phyloP scores from a whole-genome alignment of 148 eudicot genomes.

The Fagopyrum esculentum region DNA sequence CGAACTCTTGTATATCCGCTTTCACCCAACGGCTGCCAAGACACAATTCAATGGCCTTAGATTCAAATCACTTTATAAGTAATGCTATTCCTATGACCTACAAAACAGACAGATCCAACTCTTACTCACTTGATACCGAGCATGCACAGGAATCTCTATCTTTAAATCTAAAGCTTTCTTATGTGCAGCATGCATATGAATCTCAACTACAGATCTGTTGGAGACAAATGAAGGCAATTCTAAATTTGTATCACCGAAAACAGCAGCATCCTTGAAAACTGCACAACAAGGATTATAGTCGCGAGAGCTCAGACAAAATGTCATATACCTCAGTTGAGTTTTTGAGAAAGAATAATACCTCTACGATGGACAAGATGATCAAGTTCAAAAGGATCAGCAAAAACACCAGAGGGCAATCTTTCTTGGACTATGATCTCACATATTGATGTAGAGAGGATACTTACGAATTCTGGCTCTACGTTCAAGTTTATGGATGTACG shows the following conservation, averaged over 20 bases:
- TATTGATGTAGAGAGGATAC: constrained; percentile 25
- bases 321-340: background rate
- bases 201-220: constrained; percentile 70
- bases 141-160: constrained; percentile 65
- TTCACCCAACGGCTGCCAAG: constrained; percentile 48
- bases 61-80: background rate
- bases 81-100: background rate
- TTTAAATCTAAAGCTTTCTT: constrained; percentile 30
- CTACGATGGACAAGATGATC: constrained; percentile 62
- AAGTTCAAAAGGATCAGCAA: constrained; percentile 94
- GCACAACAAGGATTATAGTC: background rate
- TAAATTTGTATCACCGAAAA: constrained; percentile 81
- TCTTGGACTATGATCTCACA: constrained; percentile 65
- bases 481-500: constrained; percentile 40
- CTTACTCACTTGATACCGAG: constrained; percentile 66
- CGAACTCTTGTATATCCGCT: constrained; percentile 46
- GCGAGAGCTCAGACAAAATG: background rate
- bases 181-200: constrained; percentile 46
- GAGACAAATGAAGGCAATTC: constrained; percentile 78
- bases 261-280: constrained; percentile 67
- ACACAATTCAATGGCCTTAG: background rate
- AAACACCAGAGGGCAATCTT: constrained; percentile 72
- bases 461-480: constrained; percentile 22
- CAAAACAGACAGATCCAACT: background rate
- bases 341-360: constrained; percentile 38